Conservation (phyloP, 1,284 basidiomycete genomes). For the Naganishia sp. region DNA sequence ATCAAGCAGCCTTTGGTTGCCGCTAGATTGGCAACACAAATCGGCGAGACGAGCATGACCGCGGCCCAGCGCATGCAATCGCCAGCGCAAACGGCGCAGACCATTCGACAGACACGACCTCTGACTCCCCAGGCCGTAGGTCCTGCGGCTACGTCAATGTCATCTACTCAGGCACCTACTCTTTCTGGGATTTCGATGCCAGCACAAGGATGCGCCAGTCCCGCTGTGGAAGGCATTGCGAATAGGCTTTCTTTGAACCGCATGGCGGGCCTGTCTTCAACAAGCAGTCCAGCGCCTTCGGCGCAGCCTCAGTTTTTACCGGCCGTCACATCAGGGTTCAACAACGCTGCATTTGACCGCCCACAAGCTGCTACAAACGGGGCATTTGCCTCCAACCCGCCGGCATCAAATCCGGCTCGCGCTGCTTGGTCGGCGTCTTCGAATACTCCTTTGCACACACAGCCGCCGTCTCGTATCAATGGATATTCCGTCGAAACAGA, state of each 20-base stretch:
- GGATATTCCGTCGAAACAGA: background rate
- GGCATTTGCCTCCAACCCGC: background rate
- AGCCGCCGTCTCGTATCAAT: background rate
- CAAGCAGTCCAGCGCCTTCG: background rate
- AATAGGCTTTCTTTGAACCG: background rate
- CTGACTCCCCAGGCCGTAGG: background rate
- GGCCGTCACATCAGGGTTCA: background rate
- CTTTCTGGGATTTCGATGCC: background rate
- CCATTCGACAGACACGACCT: background rate
- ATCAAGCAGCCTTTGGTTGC: conserved; percentile 7
- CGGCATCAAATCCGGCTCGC: background rate
- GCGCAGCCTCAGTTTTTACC: conserved; percentile 2
- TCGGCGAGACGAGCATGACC: background rate
- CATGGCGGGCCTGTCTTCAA: background rate
- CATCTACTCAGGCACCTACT: background rate
- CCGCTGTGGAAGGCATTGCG: background rate
- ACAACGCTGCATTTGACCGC: background rate
- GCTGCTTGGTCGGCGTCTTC: background rate
- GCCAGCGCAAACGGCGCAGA: background rate
- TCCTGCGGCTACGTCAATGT: background rate
- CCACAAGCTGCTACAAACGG: too few relatives aligned
- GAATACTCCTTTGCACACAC: background rate
- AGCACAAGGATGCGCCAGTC: background rate
- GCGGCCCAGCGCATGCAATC: background rate
- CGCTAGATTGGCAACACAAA: background rate